Evolutionary conservation across 1,284 basidiomycete species (phyloP), one percentile per base, ranked within the genome.

Genomic region (Lentinula novae-zelandiae): DNA sequence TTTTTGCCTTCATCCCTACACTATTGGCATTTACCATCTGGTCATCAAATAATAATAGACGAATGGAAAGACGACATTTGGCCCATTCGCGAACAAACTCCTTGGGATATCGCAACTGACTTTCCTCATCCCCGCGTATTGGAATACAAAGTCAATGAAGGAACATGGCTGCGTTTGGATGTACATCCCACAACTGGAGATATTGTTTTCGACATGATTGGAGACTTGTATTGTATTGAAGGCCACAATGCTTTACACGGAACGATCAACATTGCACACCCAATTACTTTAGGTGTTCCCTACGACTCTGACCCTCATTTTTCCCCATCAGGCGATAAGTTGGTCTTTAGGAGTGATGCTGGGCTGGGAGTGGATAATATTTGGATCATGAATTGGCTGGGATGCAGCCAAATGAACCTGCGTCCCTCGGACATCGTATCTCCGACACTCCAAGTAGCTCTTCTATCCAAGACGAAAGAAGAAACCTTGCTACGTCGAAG

Each of bases 31-130:
- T 20, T 56, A 15, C 38, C 55, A 5, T 34, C 36, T 34, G 27
- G 22, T 36, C 31, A 42, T 46, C 8, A 50, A 48, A 22, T n/a
- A 51, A 31, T 4, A 44, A 10, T 50, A 7, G 60, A 60, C 34
- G 57, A 64, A 44, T 58, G 73, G 76, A 50, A 82, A 80, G 85
- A 90, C 68, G 77, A 89, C 60, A 68, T 83, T 20, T 90, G 83
- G 77, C 88, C 88, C 44, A 71, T 89, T 38, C 84, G 86, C 44
- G 75, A 78, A 58, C 85, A 81, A 56, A 83, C 82, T 2, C 76
- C 82, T 31, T 90, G 88, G 87, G 88, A 90, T 67, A 90, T 90
- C 61, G 89, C 88, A 15, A 89, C 87, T 10, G 84, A 89, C 72
- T 89, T 83, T 66, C 78, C 81, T n/a, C 82, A 83, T 71, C 84